Conservation (phyloP, 2,329 filamentous ascomycete genomes). For the Capronia americana region DNA sequence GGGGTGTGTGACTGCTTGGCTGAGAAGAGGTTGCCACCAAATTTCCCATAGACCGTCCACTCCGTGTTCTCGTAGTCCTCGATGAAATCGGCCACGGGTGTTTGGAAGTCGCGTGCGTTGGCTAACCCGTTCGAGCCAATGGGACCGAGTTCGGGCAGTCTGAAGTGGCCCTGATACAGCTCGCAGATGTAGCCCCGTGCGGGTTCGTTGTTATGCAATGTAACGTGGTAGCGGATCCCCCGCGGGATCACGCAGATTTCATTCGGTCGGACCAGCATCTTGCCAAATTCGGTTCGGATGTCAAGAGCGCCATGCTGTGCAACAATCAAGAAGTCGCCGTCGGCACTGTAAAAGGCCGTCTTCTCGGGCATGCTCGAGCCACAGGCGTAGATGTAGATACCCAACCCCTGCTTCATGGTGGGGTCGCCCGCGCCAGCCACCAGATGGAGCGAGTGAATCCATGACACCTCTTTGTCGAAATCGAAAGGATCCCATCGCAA, state of each 20-base stretch:
- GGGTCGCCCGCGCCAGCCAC: constrained; percentile 81
- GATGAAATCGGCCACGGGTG: constrained; percentile 71
- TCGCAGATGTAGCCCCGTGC: constrained; percentile 77
- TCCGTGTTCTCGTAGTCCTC: constrained; percentile 60
- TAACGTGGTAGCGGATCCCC: constrained; percentile 75
- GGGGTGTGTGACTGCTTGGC: constrained; percentile 73
- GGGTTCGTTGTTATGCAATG: constrained; percentile 65
- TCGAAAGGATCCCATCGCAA: constrained; percentile 81
- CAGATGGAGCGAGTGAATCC: constrained; percentile 72
- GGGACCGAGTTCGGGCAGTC: constrained; percentile 73
- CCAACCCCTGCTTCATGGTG: constrained; percentile 77
- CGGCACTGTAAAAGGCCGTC: constrained; percentile 82
- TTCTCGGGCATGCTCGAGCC: constrained; percentile 77
- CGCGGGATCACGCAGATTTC: constrained; percentile 79
- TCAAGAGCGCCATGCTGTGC: constrained; percentile 76
- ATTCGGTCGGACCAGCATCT: constrained; percentile 75
- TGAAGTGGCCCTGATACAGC: constrained; percentile 74
- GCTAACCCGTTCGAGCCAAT: constrained; percentile 78
- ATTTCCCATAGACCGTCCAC: constrained; percentile 67
- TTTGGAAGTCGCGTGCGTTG: constrained; percentile 76
- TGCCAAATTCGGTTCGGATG: constrained; percentile 78
- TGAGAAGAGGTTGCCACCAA: constrained; percentile 70
- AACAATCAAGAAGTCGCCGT: constrained; percentile 79
- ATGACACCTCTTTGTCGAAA: constrained; percentile 69
- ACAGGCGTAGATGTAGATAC: constrained; percentile 80